Evolutionary conservation across 768 basidiomycete species (phyloP).

Genomic region (Hysterangium stoloniferum): DNA sequence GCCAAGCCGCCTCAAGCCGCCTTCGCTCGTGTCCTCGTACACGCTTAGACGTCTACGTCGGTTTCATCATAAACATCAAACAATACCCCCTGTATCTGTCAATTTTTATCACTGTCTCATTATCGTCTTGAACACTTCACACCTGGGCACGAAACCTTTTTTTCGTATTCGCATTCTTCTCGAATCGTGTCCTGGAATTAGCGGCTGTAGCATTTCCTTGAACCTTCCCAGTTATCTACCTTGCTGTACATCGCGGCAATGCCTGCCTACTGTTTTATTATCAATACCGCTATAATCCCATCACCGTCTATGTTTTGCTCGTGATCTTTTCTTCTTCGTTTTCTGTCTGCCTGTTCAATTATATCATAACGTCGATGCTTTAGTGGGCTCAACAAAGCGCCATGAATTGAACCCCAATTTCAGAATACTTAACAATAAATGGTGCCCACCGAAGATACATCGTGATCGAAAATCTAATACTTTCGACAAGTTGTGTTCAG

Average conservation of each 20-base stretch:
- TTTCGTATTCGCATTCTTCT: constrained; percentile 1
- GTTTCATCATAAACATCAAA: constrained; percentile 9
- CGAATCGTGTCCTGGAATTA: constrained; percentile 7
- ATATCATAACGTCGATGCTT: too few species aligned
- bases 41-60: constrained; percentile 30
- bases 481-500: too few species aligned
- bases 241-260: constrained; percentile 4
- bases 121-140: not conserved
- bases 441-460: too few species aligned
- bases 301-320: too few species aligned
- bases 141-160: not conserved
- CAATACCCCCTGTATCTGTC: not conserved
- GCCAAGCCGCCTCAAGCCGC: constrained; percentile 18
- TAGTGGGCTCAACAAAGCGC: too few species aligned
- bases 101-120: not conserved
- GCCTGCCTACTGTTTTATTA: constrained; percentile 4
- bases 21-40: constrained; percentile 20
- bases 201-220: constrained; percentile 10
- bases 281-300: too few species aligned
- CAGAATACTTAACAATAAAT: too few species aligned
- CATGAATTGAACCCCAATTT: too few species aligned
- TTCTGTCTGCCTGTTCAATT: too few species aligned
- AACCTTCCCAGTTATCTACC: not conserved
- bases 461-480: too few species aligned
- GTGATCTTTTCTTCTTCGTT: too few species aligned